Evolutionary conservation across 2,329 filamentous ascomycete species (phyloP), one percentile per base, ranked within the genome.

Genomic region (Fusarium sambucinum): DNA sequence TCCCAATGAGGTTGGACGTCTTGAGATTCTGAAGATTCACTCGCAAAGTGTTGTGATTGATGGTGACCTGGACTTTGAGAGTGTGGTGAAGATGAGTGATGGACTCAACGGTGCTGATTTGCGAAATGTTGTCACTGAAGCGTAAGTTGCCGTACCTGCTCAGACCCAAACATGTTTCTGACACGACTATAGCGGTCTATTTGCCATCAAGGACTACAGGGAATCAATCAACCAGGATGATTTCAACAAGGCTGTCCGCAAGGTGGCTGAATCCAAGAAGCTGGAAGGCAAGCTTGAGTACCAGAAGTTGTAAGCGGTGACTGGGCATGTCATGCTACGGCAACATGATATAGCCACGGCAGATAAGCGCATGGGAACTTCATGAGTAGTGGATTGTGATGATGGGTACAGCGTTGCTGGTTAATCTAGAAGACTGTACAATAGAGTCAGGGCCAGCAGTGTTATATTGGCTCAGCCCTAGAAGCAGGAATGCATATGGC

Each of bases 21-120:
- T 99, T 73, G 96, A 99, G 84, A 97, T 99, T 82, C 85, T 99
- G 81, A 99, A 99, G 88, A 99, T 99, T 73, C 96, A 99, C 80
- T 89, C 95, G 8, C 88, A 89, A 33, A 90, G 92, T 66, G 96
- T 99, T 16, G 88, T 93, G 61, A 90, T 92, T 45, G 95, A 98
- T 74, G 96, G 95, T 1, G 96, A 99, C 68, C 93, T 99, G 76
- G 96, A 99, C 80, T 99, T 97, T 77, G 96, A 99, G 87, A 97
- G 93, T 75, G 94, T 99, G 63, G 96, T 99, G 72, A 99, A 99
- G 89, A 99, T 99, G 96, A 97, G 94, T 74, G 96, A 99, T 77
- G 94, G 95, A 29, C 87, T 99, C 75, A 99, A 99, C 81, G 96
- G 96, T 78, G 96, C 96, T 51, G 96, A 99, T 88, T 82, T 99